Base-by-base conservation (phyloP, 495 filamentous ascomycete species). In the Aspergillus ostianus region DNA sequence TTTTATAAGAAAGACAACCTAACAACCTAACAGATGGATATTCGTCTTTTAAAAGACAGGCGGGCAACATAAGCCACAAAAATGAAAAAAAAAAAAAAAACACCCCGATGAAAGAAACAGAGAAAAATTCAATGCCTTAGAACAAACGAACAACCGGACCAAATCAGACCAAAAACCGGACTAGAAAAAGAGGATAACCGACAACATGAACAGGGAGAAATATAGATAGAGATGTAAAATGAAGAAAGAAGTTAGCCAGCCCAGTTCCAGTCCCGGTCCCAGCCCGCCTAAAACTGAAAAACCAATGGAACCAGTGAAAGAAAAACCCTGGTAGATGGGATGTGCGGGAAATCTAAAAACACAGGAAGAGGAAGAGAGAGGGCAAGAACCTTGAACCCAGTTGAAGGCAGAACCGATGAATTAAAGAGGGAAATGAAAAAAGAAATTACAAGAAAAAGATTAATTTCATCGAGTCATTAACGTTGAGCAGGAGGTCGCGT, bases 401-500 rank as follows among this genome's bases (percentile, higher is more conserved):
- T 8, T 41, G 36, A 41, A 41, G 12, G 36, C 36, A 41, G 13
- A 41, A 41, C 13, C 36, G 12, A 41, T 0, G 50, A 57, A 44
- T 53, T 52, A 55, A 57, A 41, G 58, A 55, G 20, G 46, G 58
- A 64, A 49, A 55, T 47, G 59, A 46, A 55, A 60, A 60, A 56
- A 59, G 57, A 60, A 59, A 53, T 62, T 52, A 66, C 48, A 66
- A 63, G 46, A 63, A 68, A 47, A 32, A 32, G 51, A 23, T 2
- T 58, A 63, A 46, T 50, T 68, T 72, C 70, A 70, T 71, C 62
- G 47, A 54, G 53, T 72, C 72, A 64, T 75, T 75, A 74, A 61
- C 74, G 73, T 69, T 73, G 72, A 21, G 65, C 54, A 55, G 71
- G 66, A 57, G 67, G 72, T 73, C 77, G 71, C 66, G 68, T 70